A percentile compares a stretch with the other conserved stretches of the same genome.
phyloP scores from a whole-genome alignment of 192 early-diverging fungal species.

The Gigaspora rosea region DNA sequence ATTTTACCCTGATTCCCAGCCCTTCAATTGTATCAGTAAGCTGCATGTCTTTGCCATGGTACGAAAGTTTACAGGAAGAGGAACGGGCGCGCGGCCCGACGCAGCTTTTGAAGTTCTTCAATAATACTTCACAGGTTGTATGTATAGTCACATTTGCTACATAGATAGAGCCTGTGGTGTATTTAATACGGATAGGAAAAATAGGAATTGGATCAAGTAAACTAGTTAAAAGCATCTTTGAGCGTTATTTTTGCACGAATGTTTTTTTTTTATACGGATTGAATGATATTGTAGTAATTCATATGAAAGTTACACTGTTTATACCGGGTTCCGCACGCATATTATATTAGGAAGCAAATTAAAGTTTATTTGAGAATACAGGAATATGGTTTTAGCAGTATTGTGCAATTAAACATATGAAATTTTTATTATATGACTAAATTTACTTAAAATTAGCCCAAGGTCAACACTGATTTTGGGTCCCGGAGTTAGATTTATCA shows the following conservation, averaged over 20 bases:
- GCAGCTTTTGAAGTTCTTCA: background rate
- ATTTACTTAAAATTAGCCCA: too few species aligned
- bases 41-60: background rate
- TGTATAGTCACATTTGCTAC: constrained; percentile 12
- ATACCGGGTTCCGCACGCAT: too few species aligned
- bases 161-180: background rate
- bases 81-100: background rate
- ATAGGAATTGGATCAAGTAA: background rate
- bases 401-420: too few species aligned
- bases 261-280: background rate
- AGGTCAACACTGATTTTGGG: too few species aligned
- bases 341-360: too few species aligned
- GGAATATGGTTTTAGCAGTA: too few species aligned
- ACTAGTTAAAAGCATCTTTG: constrained; percentile 17
- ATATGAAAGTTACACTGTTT: too few species aligned
- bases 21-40: constrained; percentile 4
- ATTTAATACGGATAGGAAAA: constrained; percentile 12
- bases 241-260: too few species aligned
- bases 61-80: background rate
- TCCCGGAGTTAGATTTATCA: too few species aligned
- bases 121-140: constrained; percentile 10
- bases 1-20: background rate
- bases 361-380: too few species aligned
- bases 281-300: too few species aligned
- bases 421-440: too few species aligned